Percentiles rank a stretch among this genome's conserved stretches.
Evolutionary conservation across 2,329 filamentous ascomycete species (phyloP).

Genomic region (Aspergillus vadensis): DNA sequence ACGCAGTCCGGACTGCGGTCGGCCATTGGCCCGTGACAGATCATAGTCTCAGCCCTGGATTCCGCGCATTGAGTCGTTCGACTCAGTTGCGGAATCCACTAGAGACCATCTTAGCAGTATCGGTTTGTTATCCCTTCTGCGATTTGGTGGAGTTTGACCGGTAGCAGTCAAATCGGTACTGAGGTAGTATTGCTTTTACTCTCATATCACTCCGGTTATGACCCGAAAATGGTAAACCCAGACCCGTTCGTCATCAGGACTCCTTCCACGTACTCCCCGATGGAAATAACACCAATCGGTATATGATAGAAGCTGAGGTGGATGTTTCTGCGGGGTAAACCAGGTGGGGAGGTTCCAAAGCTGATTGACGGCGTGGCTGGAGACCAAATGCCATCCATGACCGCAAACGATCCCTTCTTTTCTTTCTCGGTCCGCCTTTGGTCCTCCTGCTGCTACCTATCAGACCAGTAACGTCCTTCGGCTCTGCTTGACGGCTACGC

Average conservation of each 20-base stretch:
- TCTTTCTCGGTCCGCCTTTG: background rate
- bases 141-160: background rate
- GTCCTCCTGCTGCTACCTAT: conserved; percentile 4
- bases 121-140: too few species aligned
- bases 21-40: conserved; percentile 7
- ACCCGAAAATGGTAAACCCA: background rate
- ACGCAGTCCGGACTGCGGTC: conserved; percentile 3
- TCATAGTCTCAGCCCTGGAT: conserved; percentile 1
- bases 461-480: background rate
- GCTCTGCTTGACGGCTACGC: background rate
- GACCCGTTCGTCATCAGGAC: background rate
- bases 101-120: too few species aligned
- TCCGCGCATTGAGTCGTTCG: background rate
- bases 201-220: background rate
- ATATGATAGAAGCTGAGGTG: background rate
- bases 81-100: background rate
- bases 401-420: background rate
- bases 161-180: background rate
- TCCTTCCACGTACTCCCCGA: background rate
- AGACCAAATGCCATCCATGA: background rate
- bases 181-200: background rate
- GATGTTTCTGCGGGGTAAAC: conserved; percentile 6
- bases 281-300: background rate
- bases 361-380: conserved; percentile 4
- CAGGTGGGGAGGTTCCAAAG: conserved; percentile 1